phyloP scores from a whole-genome alignment of 2,329 filamentous ascomycete genomes.

The Trichoderma koningii region DNA sequence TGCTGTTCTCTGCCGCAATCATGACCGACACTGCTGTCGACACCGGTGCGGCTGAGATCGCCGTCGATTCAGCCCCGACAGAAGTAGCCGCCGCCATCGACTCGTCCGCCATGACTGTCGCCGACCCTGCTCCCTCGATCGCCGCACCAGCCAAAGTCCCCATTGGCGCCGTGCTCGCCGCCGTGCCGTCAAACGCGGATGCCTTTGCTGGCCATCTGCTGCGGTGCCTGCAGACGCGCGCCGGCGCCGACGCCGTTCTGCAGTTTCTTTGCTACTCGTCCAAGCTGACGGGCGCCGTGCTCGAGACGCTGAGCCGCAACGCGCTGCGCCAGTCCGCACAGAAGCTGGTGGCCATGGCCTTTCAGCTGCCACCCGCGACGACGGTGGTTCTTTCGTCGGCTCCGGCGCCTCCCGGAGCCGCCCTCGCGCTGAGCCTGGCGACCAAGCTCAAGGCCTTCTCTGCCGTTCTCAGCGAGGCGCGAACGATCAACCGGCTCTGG shows the following conservation, averaged over 20 bases:
- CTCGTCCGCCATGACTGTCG: not conserved
- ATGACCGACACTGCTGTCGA: conserved; percentile 14
- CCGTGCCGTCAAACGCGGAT: conserved; percentile 44
- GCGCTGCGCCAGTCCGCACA: conserved; percentile 57
- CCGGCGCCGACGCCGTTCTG: conserved; percentile 70
- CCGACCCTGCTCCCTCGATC: conserved; percentile 24
- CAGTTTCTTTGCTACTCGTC: conserved; percentile 69
- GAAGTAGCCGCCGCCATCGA: conserved; percentile 14
- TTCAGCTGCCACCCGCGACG: conserved; percentile 53
- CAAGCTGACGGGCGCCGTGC: conserved; percentile 54
- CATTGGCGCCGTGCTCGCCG: conserved; percentile 26
- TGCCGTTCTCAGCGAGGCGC: conserved; percentile 67
- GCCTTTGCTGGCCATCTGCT: conserved; percentile 58
- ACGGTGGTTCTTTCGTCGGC: conserved; percentile 49
- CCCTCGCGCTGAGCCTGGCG: conserved; percentile 52
- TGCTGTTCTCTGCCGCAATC: not conserved
- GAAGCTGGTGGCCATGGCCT: conserved; percentile 55
- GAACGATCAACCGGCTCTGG: conserved; percentile 77
- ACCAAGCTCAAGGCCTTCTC: conserved; percentile 62
- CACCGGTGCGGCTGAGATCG: not conserved
- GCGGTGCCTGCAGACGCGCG: conserved; percentile 67
- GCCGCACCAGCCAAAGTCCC: conserved; percentile 26
- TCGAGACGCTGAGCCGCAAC: conserved; percentile 57
- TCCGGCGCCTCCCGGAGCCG: conserved; percentile 44
- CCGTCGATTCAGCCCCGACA: conserved; percentile 16